Evolutionary conservation across 192 early-diverging fungal genomes (phyloP), one percentile per base, ranked within the genome.

Genomic region (Funneliformis geosporum): DNA sequence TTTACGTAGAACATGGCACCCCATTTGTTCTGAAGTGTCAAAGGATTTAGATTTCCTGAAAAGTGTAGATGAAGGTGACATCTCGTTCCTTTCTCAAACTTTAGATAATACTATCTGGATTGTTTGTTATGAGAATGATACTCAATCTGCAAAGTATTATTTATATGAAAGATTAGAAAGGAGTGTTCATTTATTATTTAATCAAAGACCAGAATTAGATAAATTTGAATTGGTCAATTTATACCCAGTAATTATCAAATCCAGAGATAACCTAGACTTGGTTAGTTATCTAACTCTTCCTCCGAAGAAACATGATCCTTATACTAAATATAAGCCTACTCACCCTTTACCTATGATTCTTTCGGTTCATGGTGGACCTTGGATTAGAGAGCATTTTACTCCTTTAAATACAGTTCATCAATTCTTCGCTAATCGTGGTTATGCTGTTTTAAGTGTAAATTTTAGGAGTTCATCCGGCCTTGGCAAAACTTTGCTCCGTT

Each of bases 401-500:
- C 12, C 43, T 23, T 55, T 55, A 55, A 55, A 1, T 21, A 6
- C 5, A 55, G 62, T 67, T 6, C 79, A 79, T n/a, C 79, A 84
- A 28, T 76, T 79, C 74, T 72, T 85, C 9, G 71, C 83, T n/a
- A 83, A 85, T 78, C 81, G 84, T 46, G 84, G 84, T 10, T 86
- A 65, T 61, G 82, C 82, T 28, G 84, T 85, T 33, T 27, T 85
- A 62, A 79, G 81, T 21, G 81, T 85, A 33, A 82, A 85, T 43
- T 85, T 74, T 78, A 79, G 84, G 38, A 64, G 77, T 12, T 85
- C 84, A 7, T 75, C 61, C 8, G 84, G 84, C 28, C 80, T 85
- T 10, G 82, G 79, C 40, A 85, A 85, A 75, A 14, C 7, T 14
- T 83, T 83, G 12, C 47, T 85, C 38, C 73, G 71, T 14, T 40